phyloP scores from a whole-genome alignment of 2,329 filamentous ascomycete species.

The Apiospora pterosperma region DNA sequence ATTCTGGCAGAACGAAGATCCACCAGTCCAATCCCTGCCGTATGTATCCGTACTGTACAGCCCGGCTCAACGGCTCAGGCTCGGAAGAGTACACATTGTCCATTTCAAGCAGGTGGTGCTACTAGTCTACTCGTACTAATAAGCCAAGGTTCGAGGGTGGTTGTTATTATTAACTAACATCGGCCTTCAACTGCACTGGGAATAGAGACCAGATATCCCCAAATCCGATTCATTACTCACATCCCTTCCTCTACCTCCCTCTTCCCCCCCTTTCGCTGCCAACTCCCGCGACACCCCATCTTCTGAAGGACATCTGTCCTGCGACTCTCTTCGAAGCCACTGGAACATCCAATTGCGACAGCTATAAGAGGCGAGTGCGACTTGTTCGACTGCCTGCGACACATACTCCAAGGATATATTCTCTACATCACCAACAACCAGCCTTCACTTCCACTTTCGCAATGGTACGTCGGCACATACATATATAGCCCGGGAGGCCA shows the following conservation, averaged over 20 bases:
- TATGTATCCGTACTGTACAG: too few species aligned
- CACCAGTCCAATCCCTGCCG: too few species aligned
- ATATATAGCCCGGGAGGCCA: too few species aligned
- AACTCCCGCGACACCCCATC: not conserved
- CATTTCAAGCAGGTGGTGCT: not conserved
- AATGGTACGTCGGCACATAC: constrained; percentile 20
- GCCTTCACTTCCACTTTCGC: constrained; percentile 12
- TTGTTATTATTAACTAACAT: not conserved
- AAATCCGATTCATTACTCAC: not conserved
- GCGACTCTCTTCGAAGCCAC: not conserved
- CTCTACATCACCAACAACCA: not conserved
- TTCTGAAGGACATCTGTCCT: not conserved
- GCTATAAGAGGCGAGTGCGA: not conserved
- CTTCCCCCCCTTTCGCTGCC: not conserved
- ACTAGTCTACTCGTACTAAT: too few species aligned
- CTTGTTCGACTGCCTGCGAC: not conserved
- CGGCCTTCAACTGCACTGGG: too few species aligned
- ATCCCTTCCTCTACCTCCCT: not conserved
- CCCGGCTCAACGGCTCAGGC: not conserved
- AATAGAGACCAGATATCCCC: constrained; percentile 2
- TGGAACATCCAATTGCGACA: not conserved
- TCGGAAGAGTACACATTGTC: constrained; percentile 2
- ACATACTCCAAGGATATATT: not conserved
- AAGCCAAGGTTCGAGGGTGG: too few species aligned
- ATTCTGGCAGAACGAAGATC: too few species aligned